Base-by-base conservation (phyloP, 176 grass and related monocot genomes). In the Carex parvula region DNA sequence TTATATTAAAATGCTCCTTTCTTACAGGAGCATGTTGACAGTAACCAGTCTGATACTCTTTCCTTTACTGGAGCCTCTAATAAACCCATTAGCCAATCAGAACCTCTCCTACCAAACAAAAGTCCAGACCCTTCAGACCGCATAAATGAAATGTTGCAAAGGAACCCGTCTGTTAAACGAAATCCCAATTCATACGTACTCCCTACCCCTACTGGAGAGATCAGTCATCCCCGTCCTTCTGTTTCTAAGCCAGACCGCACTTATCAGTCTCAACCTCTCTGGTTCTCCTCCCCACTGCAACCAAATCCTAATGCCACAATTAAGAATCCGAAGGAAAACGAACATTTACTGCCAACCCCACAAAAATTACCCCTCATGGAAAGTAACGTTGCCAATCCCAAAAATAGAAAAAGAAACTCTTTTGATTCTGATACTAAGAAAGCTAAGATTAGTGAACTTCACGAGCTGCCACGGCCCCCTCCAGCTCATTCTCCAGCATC, bases 171-270 rank as follows among this genome's bases (percentile, higher is more conserved):
- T 80, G 84, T 84, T 52, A 92, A 93, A 30, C 95, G 84, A 84
- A 99, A 95, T 86, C 78, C 90, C 59, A 89, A 98, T 82, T 90
- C 93, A 37, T 99, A 99, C 73, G 93, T 89, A 77, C 92, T 95
- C 37, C 93, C 96, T 62, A 95, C 91, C 41, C 96, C 96, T 58
- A 80, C 83, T 74, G 93, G 91, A 68, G 80, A 83, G 16, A 68
- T 55, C 44, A 48, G 10, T 30, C 80, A 55, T 6, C 60, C 80
- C 13, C 80, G 60, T 21, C 60, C 9, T 33, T 68, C 80, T 65
- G 20, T 83, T 81, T 81, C 80, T 86, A 88, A 89, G 82, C 86
- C 89, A 64, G 66, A 52, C 61, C 61, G 78, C 81, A 79, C 78
- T 88, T 80, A 52, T 86, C 75, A n/a, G 18, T 86, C 85, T 3